Evolutionary conservation across 1,284 basidiomycete genomes (phyloP).

Genomic region (Ustilago esculenta): DNA sequence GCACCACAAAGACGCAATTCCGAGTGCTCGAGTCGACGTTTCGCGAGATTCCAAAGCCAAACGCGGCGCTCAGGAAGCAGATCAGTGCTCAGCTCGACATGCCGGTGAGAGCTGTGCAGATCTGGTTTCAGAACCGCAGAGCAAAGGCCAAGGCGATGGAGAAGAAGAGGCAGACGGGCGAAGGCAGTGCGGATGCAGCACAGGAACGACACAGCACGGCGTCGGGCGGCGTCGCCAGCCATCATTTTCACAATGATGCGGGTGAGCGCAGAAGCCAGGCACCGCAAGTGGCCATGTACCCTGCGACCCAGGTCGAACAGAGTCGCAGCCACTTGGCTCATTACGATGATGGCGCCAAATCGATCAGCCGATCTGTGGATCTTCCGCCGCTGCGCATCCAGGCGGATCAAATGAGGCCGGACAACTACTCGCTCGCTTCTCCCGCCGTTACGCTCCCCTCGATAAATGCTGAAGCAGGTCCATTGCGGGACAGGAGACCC

Average conservation of each 20-base stretch:
- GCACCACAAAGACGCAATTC: slow-evolving; percentile 61
- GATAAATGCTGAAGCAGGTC: background rate
- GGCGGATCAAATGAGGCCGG: background rate
- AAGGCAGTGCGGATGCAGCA: background rate
- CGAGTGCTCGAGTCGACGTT: slow-evolving; percentile 57
- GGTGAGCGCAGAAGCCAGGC: slow-evolving; percentile 4
- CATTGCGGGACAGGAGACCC: background rate
- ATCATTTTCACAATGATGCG: slow-evolving; percentile 4
- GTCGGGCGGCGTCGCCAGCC: slow-evolving; percentile 3
- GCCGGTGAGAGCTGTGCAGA: slow-evolving; percentile 55
- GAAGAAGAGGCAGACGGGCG: slow-evolving; percentile 26
- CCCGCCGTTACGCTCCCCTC: slow-evolving; percentile 1
- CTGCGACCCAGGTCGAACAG: background rate
- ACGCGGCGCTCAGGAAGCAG: slow-evolving; percentile 48
- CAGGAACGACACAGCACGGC: background rate
- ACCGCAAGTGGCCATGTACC: background rate
- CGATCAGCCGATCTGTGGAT: slow-evolving; percentile 8
- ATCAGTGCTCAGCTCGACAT: slow-evolving; percentile 57
- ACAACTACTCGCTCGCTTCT: background rate
- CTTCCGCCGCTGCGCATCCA: slow-evolving; percentile 22
- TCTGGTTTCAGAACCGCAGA: slow-evolving; percentile 59
- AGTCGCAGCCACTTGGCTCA: background rate
- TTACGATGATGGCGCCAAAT: background rate
- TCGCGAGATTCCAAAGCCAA: slow-evolving; percentile 55
- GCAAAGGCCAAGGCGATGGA: slow-evolving; percentile 58